Evolutionary conservation across 2,329 filamentous ascomycete species (phyloP), one percentile per base, ranked within the genome.

Genomic region (Elsinoe fawcettii): DNA sequence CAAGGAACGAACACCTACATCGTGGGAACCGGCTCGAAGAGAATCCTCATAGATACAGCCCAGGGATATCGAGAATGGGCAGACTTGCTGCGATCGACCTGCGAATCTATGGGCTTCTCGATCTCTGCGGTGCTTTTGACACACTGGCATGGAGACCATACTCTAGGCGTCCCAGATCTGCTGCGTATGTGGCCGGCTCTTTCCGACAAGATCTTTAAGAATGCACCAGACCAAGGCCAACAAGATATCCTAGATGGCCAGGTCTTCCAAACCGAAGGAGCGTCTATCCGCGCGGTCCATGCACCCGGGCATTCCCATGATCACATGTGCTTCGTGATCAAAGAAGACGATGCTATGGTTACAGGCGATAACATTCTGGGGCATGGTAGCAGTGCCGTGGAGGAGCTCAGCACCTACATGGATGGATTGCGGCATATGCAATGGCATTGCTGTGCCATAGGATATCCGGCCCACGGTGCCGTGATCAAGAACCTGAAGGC

Each of bases 391-490:
- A 69, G 65, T 30, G 74, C 68, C 0, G 70, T 73, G 0, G 72
- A 75, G 61, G 66, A 75, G 46, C 64, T 77, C 0, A 64, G 66
- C 3, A 58, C 59, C 1, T 77, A 66, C 56, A 73, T 75, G 68
- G 57, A 57, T 6, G 67, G 61, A 5, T 64, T 76, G 5, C 61
- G 61, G 1, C 63, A 59, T 11, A 73, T 76, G 71, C 55, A 61
- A 2, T 44, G 57, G 0, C 67, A 72, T 1, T 62, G 65, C 7
- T 78, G 75, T 58, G 32, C 9, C 0, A 61, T 60, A 1, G 77
- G 75, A 0, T 76, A 79, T 60, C 71, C 76, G 0, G 76, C 71
- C 2, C 77, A 80, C 57, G 77, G 77, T 2, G 63, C 59, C 0
- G 65, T 69, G 1, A 73, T 78, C 34, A 12, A 46, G 1, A 62